Evolutionary conservation across 805 yeast species (phyloP), one percentile per base, ranked within the genome.

Genomic region (Schwanniomyces pseudopolymorphus): DNA sequence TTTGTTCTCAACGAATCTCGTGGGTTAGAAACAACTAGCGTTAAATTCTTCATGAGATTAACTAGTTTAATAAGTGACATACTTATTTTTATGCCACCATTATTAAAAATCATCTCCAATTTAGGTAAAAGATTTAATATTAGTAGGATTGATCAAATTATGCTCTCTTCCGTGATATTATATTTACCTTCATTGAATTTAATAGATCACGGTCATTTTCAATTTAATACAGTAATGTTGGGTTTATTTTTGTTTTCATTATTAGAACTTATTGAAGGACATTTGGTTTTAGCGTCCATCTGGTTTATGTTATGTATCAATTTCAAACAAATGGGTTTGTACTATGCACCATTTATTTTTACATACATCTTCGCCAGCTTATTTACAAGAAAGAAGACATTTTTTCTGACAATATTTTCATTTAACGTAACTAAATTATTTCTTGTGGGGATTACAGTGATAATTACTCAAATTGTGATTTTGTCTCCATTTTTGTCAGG

Each of bases 141-240:
- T 49, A 77, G 84, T 3, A 77, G 92, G 33, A 80, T 88, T 58
- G 89, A 87, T 57, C 95, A 88, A 61, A 81, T 87, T 11, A 77
- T 86, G 22, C 83, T 87, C 13, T 81, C 89, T 0, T 85, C 89
- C 1, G 82, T 90, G 14, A 82, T 94, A n/a, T 63, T 94, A 27
- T 81, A 85, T 61, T 96, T 89, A 63, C 97, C 99, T 0, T 76
- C 87, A 2, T 72, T 92, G 49, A 77, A 87, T 38, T 74, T 94
- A 47, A 83, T 94, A 40, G 99, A 94, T 62, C 97, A 94, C 66
- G 99, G 99, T 5, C 99, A 94, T 67, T 94, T 94, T 69, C 99
- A 95, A 68, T 92, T 83, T 67, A 95, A 94, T 58, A 80, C 90
- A 0, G 95, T 94, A 21, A 92, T 94, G 98, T 77, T 94, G 28